phyloP scores from a whole-genome alignment of 2,329 filamentous ascomycete genomes.

The Xylaria sp. region DNA sequence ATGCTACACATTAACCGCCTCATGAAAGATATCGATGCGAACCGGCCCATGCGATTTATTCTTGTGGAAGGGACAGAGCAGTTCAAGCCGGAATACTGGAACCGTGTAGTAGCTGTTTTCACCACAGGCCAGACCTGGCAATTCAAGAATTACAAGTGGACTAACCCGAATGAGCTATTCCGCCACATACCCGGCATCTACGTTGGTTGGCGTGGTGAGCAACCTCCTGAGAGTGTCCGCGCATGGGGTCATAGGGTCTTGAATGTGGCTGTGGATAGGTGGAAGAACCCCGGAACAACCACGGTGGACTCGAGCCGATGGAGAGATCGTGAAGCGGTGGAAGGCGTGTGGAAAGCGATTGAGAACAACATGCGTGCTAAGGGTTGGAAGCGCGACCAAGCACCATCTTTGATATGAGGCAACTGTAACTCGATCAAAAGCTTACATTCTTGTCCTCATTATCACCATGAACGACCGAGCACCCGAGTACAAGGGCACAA shows the following conservation, averaged over 20 bases:
- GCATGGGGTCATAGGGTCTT: slow-evolving; percentile 89
- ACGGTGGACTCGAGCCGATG: slow-evolving; percentile 70
- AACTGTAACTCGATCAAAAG: background rate
- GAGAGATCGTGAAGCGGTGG: slow-evolving; percentile 92
- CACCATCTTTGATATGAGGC: slow-evolving; percentile 63
- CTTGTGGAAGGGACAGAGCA: slow-evolving; percentile 92
- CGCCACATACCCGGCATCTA: slow-evolving; percentile 87
- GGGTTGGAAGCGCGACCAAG: slow-evolving; percentile 82
- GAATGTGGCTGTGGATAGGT: slow-evolving; percentile 85
- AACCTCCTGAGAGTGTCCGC: slow-evolving; percentile 79
- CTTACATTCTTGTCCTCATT: background rate
- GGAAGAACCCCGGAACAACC: slow-evolving; percentile 64
- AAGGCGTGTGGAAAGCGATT: slow-evolving; percentile 89
- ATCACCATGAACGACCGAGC: background rate
- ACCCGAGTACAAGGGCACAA: background rate
- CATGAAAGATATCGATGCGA: slow-evolving; percentile 76
- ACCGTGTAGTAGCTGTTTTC: slow-evolving; percentile 93
- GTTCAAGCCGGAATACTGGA: slow-evolving; percentile 99
- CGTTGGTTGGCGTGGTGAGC: slow-evolving; percentile 90
- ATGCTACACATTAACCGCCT: slow-evolving; percentile 87
- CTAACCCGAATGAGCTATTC: slow-evolving; percentile 87
- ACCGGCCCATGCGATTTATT: slow-evolving; percentile 87
- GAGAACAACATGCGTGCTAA: slow-evolving; percentile 87
- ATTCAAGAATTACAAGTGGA: slow-evolving; percentile 99
- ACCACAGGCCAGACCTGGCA: slow-evolving; percentile 98